Base-by-base conservation (phyloP, 192 early-diverging fungal species). In the Coemansia sp. region DNA sequence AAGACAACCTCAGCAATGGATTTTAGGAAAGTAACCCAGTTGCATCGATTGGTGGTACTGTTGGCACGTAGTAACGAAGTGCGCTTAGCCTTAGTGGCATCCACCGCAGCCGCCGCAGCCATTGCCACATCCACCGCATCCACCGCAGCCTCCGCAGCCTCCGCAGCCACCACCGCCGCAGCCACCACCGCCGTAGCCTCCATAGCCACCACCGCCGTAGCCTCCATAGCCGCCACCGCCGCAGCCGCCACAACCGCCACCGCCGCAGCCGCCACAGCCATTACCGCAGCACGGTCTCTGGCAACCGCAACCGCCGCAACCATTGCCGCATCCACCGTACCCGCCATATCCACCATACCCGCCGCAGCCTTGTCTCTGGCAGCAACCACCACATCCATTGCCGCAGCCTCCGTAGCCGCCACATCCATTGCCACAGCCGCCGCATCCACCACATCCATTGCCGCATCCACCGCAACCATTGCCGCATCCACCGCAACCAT, bases 51-150 rank as follows among this genome's bases (percentile, higher is more conserved):
- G n/a, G n/a, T n/a, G n/a, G n/a, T n/a, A n/a, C n/a, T n/a, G n/a
- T n/a, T n/a, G n/a, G n/a, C n/a, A n/a, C n/a, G n/a, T n/a, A n/a
- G n/a, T n/a, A n/a, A n/a, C n/a, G n/a, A n/a, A n/a, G n/a, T n/a
- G n/a, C n/a, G n/a, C n/a, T n/a, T n/a, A n/a, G n/a, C n/a, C n/a
- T n/a, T n/a, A n/a, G n/a, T n/a, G n/a, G n/a, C n/a, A n/a, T 3
- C 60, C 59, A 25, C 67, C 54, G 21, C 26, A 65, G 23, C 65
- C 58, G 33, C 65, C 65, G 25, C 38, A 56, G 15, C 58, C 53
- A 15, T 27, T 27, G 8, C 63, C 51, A 23, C 31, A 39, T 8
- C 64, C 64, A 7, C 65, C 65, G 14, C 26, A 60, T 0, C 65
- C 65, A 5, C 63, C 63, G 14, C 32, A 52, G 26, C 58, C 58